Conservation (phyloP, 192 early-diverging fungal genomes). For the Backusella australiensis region DNA sequence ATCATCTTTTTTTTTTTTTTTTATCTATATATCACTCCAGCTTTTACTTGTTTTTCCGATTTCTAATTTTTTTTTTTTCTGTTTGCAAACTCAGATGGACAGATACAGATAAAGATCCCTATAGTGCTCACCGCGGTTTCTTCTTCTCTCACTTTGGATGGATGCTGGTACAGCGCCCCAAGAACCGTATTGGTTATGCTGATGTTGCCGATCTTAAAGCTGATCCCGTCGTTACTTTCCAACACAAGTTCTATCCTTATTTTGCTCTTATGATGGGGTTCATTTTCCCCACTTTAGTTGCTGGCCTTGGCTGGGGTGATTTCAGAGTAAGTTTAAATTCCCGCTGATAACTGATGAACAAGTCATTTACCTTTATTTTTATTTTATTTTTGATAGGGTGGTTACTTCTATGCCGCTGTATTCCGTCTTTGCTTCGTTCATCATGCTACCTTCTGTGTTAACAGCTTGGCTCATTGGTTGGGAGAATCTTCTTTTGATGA, state of each 20-base stretch:
- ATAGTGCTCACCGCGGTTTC: constrained; percentile 72
- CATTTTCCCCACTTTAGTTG: constrained; percentile 78
- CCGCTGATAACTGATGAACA: not conserved
- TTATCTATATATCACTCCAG: not conserved
- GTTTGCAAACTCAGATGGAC: too few relatives aligned
- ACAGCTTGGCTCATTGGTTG: constrained; percentile 77
- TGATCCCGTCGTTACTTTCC: constrained; percentile 68
- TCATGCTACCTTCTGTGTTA: constrained; percentile 88
- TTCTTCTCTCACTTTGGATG: constrained; percentile 84
- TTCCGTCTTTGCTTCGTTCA: constrained; percentile 76
- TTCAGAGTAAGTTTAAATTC: constrained; percentile 43
- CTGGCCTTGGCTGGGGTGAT: constrained; percentile 84
- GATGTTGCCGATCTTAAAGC: constrained; percentile 81
- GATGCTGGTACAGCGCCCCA: constrained; percentile 83
- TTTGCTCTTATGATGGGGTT: constrained; percentile 76
- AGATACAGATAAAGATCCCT: too few relatives aligned
- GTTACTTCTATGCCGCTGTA: constrained; percentile 75
- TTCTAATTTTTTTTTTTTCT: too few relatives aligned
- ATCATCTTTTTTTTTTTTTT: not conserved
- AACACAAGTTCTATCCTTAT: constrained; percentile 73
- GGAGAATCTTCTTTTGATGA: constrained; percentile 80
- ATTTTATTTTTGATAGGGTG: constrained; percentile 48
- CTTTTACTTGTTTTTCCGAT: not conserved
- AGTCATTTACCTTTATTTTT: constrained; percentile 8
- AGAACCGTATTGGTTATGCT: constrained; percentile 68